Base-by-base conservation (phyloP, 2,329 filamentous ascomycete genomes). In the Ophiostoma pallidulum region DNA sequence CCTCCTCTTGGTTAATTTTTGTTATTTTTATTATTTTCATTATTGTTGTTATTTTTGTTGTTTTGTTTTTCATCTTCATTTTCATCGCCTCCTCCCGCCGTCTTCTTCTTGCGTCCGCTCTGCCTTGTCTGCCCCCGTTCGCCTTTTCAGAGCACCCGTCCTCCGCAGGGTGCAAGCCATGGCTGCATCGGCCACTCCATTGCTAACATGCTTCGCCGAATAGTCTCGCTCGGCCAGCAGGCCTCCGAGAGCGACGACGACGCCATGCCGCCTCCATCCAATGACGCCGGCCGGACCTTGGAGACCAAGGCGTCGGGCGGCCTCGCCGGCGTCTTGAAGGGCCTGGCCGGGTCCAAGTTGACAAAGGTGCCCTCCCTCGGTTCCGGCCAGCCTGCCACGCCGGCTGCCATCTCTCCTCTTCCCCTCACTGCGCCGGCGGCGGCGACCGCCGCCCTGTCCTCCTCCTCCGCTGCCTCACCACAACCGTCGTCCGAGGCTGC, bases 261-360 rank as follows among this genome's bases (percentile, higher is more conserved):
- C 63, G 69, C 70, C 69, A 82, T 82, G 78, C 73, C 78, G 66
- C 74, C 75, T 51, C 70, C 72, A 58, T 66, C 72, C 56, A 75
- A 75, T 68, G 77, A 81, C 68, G 73, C 71, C 58, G 60, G 66
- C 54, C 68, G 71, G 51, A 71, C 72, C 53, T 70, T 73, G 57
- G 78, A 82, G 60, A 66, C 73, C 49, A 75, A 70, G 64, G 71
- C 65, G 58, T 62, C 69, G 35, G 69, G 77, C 52, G 77, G 76
- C 56, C 69, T 83, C 57, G 77, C 76, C 57, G 75, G 76, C 56
- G 78, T 83, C 52, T 78, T 83, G 60, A 80, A 79, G 58, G 78
- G 74, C 56, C 66, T 83, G 56, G 74, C 78, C 41, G 71, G 71
- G 4, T 70, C 69, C 49, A 79, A 72, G 61, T 65, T 73, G 49